phyloP scores from a whole-genome alignment of 495 filamentous ascomycete species.

The Parmelia sp. region DNA sequence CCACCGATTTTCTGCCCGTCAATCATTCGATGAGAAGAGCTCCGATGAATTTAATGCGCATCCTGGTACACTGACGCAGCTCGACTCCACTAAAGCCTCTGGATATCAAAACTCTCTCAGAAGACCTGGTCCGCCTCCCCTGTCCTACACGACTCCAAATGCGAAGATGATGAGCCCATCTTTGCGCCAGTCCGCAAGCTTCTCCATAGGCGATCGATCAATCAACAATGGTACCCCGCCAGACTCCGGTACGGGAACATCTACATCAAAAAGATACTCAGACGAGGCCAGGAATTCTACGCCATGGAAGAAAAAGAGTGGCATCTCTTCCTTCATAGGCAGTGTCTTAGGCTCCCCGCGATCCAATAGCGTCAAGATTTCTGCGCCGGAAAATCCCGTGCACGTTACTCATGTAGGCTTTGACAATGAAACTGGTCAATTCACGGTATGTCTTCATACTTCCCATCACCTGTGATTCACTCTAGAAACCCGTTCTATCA shows the following conservation, averaged over 20 bases:
- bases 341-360: constrained; percentile 86
- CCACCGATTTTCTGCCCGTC: constrained; percentile 24
- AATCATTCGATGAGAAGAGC: constrained; percentile 54
- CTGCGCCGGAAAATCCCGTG: constrained; percentile 91
- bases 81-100: constrained; percentile 55
- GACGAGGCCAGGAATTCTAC: constrained; percentile 63
- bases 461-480: neutral
- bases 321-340: constrained; percentile 91
- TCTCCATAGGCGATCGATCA: constrained; percentile 56
- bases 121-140: constrained; percentile 31
- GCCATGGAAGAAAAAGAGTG: constrained; percentile 77
- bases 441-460: constrained; percentile 62
- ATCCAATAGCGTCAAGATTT: constrained; percentile 70
- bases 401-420: constrained; percentile 98
- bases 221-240: constrained; percentile 52
- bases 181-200: constrained; percentile 76
- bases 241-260: constrained; percentile 34
- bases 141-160: constrained; percentile 55
- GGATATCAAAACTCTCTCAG: constrained; percentile 38
- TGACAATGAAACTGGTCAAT: constrained; percentile 93
- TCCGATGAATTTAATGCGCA: constrained; percentile 65
- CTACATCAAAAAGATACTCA: constrained; percentile 66
- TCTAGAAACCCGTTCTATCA: neutral
- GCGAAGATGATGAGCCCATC: constrained; percentile 49
- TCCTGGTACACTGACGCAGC: constrained; percentile 62